A percentile compares a stretch with the other conserved stretches of the same genome.
Evolutionary conservation across 2,329 filamentous ascomycete genomes (phyloP).

Genomic region (Xylaria sp.): DNA sequence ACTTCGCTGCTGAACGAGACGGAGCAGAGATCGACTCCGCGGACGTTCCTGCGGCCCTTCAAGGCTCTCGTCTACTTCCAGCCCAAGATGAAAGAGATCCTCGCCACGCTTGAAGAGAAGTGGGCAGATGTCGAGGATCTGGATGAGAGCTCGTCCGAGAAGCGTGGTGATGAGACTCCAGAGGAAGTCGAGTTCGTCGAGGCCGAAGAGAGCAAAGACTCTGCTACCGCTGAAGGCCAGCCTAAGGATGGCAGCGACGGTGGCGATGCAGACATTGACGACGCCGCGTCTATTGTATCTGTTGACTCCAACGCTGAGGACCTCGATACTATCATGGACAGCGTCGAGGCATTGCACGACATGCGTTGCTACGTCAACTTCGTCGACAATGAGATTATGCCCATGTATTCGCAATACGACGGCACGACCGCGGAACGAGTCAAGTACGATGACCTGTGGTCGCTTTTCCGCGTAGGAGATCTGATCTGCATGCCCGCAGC

Average conservation of each 20-base stretch:
- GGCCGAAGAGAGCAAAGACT: constrained; percentile 20
- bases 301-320: constrained; percentile 47
- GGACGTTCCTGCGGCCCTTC: constrained; percentile 51
- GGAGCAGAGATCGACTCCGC: constrained; percentile 44
- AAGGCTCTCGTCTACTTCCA: constrained; percentile 49
- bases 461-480: constrained; percentile 48
- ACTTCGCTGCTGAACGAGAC: constrained; percentile 46
- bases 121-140: constrained; percentile 48
- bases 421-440: constrained; percentile 41
- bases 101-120: constrained; percentile 48
- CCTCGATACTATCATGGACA: constrained; percentile 46
- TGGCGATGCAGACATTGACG: constrained; percentile 47
- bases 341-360: constrained; percentile 47
- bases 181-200: constrained; percentile 41
- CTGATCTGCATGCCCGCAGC: constrained; percentile 48
- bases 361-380: constrained; percentile 53
- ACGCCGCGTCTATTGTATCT: constrained; percentile 43
- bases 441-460: constrained; percentile 51
- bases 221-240: constrained; percentile 13
- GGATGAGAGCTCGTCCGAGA: constrained; percentile 37
- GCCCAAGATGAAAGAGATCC: constrained; percentile 48
- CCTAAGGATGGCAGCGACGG: constrained; percentile 33
- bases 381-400: constrained; percentile 50
- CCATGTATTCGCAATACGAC: constrained; percentile 40
- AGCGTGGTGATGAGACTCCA: constrained; percentile 29